Percentiles rank a stretch among this genome's conserved stretches.
phyloP scores from a whole-genome alignment of 1,284 basidiomycete species.

The Cerioporus squamosus region DNA sequence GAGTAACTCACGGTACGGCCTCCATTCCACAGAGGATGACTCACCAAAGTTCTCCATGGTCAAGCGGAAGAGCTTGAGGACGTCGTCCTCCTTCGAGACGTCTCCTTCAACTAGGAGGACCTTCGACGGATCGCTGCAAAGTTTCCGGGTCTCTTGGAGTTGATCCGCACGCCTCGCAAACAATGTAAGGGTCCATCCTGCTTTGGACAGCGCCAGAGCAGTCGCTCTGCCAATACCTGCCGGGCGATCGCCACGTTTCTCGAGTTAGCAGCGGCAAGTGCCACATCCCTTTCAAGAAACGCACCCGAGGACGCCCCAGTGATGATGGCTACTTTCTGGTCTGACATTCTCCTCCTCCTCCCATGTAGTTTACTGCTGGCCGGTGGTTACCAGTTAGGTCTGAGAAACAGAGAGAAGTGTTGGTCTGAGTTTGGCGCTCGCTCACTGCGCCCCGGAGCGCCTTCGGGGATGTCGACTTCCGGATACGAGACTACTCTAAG shows the following conservation, averaged over 20 bases:
- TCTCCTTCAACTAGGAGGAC: slow-evolving; percentile 60
- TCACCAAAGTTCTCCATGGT: slow-evolving; percentile 63
- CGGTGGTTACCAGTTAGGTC: too few species aligned
- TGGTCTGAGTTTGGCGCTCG: too few species aligned
- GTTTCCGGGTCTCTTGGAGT: slow-evolving; percentile 58
- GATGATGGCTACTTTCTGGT: background rate
- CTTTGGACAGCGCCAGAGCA: slow-evolving; percentile 51
- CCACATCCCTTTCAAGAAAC: background rate
- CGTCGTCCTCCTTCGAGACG: slow-evolving; percentile 63
- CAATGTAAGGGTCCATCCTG: slow-evolving; percentile 50
- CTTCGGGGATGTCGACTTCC: too few species aligned
- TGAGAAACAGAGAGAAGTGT: too few species aligned
- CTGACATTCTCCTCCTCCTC: background rate
- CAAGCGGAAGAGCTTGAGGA: slow-evolving; percentile 60
- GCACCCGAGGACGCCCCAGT: slow-evolving; percentile 1
- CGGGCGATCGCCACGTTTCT: too few species aligned
- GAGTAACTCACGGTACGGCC: background rate
- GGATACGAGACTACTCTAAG: too few species aligned
- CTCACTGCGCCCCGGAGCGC: too few species aligned
- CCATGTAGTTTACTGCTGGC: too few species aligned
- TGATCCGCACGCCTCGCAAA: slow-evolving; percentile 57
- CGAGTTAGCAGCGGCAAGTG: background rate
- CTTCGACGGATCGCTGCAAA: slow-evolving; percentile 46
- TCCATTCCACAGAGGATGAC: slow-evolving; percentile 7
- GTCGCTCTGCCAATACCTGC: slow-evolving; percentile 54